Conservation (phyloP, 177 flowering plant species). For the Vitis hybrid region DNA sequence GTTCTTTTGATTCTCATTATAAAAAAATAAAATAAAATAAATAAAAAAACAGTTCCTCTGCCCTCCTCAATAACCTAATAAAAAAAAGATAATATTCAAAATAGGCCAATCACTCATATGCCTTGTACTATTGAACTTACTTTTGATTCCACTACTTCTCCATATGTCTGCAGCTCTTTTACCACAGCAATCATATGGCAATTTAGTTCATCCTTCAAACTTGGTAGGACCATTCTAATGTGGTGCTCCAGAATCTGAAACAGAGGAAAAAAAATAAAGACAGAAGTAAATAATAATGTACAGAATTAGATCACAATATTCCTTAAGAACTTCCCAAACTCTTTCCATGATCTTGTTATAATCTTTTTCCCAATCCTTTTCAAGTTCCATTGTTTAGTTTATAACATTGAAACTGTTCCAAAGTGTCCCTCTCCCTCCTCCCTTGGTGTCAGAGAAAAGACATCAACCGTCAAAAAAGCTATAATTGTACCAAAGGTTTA, state of each 20-base stretch:
- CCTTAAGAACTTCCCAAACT: too few species aligned
- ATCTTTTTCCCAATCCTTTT: too few species aligned
- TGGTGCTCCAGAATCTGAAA: conserved; percentile 46
- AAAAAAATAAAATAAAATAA: too few species aligned
- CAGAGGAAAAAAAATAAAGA: not conserved
- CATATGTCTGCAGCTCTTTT: conserved; percentile 36
- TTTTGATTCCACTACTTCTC: conserved; percentile 37
- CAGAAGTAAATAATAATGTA: not conserved
- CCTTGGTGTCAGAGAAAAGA: too few species aligned
- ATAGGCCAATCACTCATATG: not conserved
- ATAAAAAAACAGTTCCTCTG: too few species aligned
- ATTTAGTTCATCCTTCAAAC: conserved; percentile 36
- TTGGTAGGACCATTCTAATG: conserved; percentile 42
- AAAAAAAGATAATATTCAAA: not conserved
- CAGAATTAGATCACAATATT: not conserved
- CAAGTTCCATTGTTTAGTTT: too few species aligned
- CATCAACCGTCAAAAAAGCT: too few species aligned
- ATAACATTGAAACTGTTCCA: too few species aligned
- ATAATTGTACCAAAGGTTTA: too few species aligned
- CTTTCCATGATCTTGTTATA: too few species aligned
- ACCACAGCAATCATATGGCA: conserved; percentile 29
- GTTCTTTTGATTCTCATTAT: too few species aligned
- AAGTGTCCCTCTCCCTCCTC: too few species aligned
- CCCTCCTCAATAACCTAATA: not conserved
- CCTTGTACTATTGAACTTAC: conserved; percentile 18